A percentile compares a stretch with the other conserved stretches of the same genome.
Evolutionary conservation across 805 yeast species (phyloP).

Genomic region (Myxozyma udenii): DNA sequence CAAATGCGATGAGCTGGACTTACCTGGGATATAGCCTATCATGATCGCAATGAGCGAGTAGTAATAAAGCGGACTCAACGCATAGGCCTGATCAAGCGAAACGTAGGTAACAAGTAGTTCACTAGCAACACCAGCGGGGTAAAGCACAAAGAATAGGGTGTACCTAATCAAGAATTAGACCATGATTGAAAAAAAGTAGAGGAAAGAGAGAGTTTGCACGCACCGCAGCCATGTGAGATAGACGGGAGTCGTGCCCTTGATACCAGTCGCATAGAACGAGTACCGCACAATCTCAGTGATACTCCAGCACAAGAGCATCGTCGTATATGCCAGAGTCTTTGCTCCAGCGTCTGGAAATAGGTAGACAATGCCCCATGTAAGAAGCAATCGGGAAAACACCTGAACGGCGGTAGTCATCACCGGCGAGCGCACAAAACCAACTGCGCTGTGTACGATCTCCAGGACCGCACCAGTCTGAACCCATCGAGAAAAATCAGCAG

Average conservation of each 20-base stretch:
- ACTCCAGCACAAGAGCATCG: conserved; percentile 84
- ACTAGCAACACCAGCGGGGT: conserved; percentile 89
- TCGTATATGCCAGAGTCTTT: conserved; percentile 50
- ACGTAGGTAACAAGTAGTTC: conserved; percentile 69
- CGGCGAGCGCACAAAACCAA: conserved; percentile 72
- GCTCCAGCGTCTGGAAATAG: conserved; percentile 73
- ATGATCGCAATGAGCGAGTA: conserved; percentile 56
- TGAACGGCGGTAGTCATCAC: conserved; percentile 79
- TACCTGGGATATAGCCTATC: conserved; percentile 75
- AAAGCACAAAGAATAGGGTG: conserved; percentile 73
- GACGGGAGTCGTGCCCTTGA: conserved; percentile 55
- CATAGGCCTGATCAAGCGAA: conserved; percentile 65
- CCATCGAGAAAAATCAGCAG: conserved; percentile 55
- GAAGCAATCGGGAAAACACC: conserved; percentile 76
- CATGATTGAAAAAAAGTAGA: too few species aligned
- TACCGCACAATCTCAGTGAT: conserved; percentile 89
- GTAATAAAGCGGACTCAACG: conserved; percentile 48
- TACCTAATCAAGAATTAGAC: conserved; percentile 46
- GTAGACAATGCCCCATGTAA: conserved; percentile 79
- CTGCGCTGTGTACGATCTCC: conserved; percentile 73
- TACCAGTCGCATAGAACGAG: conserved; percentile 74
- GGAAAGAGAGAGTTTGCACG: too few species aligned
- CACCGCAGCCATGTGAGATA: conserved; percentile 62
- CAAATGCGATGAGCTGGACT: background rate
- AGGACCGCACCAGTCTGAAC: conserved; percentile 78